A percentile compares a stretch with the other conserved stretches of the same genome.
These are phyloP conservation scores for Gnomoniopsis smithogilvyi DNA, from an alignment of 2,329 filamentous ascomycete species.

Conservation along the genomic window DNA sequence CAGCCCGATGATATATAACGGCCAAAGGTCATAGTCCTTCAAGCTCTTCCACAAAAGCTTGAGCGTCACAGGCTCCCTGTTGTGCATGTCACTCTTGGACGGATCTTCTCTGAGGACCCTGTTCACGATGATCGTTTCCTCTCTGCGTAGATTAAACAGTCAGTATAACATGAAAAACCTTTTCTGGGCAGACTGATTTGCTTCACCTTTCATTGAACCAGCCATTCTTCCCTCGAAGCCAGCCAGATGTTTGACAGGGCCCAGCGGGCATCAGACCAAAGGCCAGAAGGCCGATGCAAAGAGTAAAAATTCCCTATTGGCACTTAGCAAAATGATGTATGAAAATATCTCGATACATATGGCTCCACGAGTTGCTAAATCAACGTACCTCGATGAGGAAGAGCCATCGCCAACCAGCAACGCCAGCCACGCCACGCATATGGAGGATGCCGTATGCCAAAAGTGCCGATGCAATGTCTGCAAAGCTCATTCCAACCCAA, in stretches of 20 bases:
- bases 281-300: conserved; percentile 48
- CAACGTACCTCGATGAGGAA: conserved; percentile 51
- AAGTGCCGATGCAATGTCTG: conserved; percentile 37
- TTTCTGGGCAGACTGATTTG: not conserved
- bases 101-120: conserved; percentile 57
- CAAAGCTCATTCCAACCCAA: conserved; percentile 37
- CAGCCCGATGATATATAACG: conserved; percentile 51
- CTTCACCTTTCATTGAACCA: conserved; percentile 54
- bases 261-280: conserved; percentile 54
- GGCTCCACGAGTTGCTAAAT: too few species aligned
- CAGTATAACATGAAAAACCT: not conserved
- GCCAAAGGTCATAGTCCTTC: conserved; percentile 47
- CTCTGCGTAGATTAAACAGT: conserved; percentile 26
- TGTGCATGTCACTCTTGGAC: conserved; percentile 58
- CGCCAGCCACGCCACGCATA: conserved; percentile 33
- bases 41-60: conserved; percentile 48
- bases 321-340: conserved; percentile 16
- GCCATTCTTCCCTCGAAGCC: conserved; percentile 50
- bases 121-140: conserved; percentile 61
- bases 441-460: conserved; percentile 38
- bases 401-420: conserved; percentile 45
- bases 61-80: conserved; percentile 52
- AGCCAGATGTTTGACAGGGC: conserved; percentile 48
- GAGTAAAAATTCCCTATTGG: conserved; percentile 35
- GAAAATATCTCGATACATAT: too few species aligned